Evolutionary conservation across 2,329 filamentous ascomycete genomes (phyloP).

Genomic region (Cordyceps tenuipes): DNA sequence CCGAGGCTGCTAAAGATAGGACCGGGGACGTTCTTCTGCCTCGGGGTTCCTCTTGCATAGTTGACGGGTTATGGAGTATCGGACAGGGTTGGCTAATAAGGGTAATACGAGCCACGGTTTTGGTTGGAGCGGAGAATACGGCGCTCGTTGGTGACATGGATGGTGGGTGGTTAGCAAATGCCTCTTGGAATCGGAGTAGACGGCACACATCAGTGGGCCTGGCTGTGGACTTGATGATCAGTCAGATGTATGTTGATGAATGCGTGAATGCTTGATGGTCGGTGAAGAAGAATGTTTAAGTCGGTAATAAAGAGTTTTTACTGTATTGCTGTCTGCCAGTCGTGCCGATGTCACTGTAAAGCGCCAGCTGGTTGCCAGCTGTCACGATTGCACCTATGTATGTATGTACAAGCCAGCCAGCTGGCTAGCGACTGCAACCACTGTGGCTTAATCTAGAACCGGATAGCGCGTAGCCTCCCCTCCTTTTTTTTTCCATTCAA

Average conservation of each 20-base stretch:
- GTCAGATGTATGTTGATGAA: neutral
- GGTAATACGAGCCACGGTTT: neutral
- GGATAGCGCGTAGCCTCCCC: neutral
- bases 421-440: neutral
- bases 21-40: neutral
- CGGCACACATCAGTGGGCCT: constrained; percentile 7
- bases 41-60: neutral
- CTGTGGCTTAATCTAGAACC: constrained; percentile 3
- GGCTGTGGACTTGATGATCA: neutral
- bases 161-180: neutral
- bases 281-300: neutral
- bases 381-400: neutral
- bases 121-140: neutral
- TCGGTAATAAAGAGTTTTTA: neutral
- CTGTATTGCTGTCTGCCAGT: neutral
- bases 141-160: neutral
- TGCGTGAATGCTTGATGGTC: neutral
- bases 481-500: neutral
- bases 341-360: neutral
- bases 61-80: neutral
- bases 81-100: neutral
- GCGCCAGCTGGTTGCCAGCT: neutral
- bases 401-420: too few relatives aligned
- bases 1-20: constrained; percentile 1
- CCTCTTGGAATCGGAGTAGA: constrained; percentile 6